Conservation (phyloP, 2,329 filamentous ascomycete species). For the Blastomyces emzantsi region DNA sequence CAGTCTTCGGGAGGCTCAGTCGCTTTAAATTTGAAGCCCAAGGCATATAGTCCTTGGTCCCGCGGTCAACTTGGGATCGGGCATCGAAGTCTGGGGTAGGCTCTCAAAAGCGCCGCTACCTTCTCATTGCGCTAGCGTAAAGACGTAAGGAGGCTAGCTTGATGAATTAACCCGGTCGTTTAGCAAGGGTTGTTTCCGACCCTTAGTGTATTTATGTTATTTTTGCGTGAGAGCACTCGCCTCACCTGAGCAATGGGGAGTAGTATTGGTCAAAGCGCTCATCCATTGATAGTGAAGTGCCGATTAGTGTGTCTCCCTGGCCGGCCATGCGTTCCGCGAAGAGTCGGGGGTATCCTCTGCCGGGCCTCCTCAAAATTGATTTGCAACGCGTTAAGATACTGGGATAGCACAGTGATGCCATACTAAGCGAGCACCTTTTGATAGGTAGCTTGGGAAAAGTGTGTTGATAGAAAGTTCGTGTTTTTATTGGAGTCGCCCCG, state of each 20-base stretch:
- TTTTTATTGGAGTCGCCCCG: not conserved
- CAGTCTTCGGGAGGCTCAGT: not conserved
- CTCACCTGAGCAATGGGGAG: not conserved
- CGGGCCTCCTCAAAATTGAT: not conserved
- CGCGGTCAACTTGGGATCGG: not conserved
- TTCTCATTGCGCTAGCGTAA: not conserved
- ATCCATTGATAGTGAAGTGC: not conserved
- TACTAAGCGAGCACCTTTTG: not conserved
- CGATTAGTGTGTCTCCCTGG: not conserved
- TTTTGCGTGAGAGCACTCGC: not conserved
- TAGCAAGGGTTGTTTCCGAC: not conserved
- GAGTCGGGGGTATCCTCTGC: not conserved
- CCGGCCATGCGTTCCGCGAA: not conserved
- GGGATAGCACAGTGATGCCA: not conserved
- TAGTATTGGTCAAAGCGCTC: not conserved
- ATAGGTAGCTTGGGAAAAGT: not conserved
- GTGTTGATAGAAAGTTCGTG: not conserved
- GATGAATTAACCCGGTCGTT: not conserved
- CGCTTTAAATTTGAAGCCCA: not conserved
- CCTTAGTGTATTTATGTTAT: not conserved
- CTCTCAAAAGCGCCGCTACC: not conserved
- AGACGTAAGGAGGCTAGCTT: not conserved
- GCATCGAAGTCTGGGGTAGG: not conserved
- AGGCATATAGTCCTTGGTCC: not conserved
- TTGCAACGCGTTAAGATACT: not conserved